phyloP scores from a whole-genome alignment of 179 eudicot species.

The Beta lomatogona region DNA sequence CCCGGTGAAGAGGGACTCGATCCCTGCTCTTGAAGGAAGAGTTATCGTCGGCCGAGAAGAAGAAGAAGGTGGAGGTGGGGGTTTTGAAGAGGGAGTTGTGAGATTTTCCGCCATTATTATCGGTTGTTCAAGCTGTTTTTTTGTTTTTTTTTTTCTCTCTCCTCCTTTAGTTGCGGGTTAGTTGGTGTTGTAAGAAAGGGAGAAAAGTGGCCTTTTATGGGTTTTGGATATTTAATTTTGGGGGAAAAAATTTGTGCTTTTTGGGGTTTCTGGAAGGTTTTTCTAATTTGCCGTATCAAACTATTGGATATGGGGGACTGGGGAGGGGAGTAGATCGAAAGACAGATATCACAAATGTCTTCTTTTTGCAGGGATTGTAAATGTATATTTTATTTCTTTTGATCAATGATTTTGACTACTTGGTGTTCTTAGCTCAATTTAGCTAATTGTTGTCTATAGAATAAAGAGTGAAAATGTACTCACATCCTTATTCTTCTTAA shows the following conservation, averaged over 20 bases:
- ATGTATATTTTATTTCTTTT: too few relatives aligned
- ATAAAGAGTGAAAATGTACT: too few relatives aligned
- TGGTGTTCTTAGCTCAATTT: too few relatives aligned
- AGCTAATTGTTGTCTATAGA: too few relatives aligned
- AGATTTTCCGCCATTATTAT: slow-evolving; percentile 43
- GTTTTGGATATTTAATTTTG: neutral
- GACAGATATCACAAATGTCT: neutral
- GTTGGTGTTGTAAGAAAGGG: neutral
- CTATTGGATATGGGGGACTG: neutral
- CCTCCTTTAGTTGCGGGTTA: neutral
- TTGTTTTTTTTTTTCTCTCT: too few relatives aligned
- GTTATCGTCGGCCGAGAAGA: slow-evolving; percentile 47
- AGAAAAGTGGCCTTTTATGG: slow-evolving; percentile 12
- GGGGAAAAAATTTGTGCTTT: neutral
- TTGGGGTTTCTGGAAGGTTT: neutral
- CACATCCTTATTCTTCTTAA: too few relatives aligned
- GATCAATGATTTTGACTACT: too few relatives aligned
- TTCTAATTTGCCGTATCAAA: neutral
- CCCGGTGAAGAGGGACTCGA: slow-evolving; percentile 56
- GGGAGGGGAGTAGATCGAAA: neutral
- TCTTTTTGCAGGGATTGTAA: neutral
- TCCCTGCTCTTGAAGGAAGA: slow-evolving; percentile 61
- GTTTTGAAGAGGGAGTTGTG: slow-evolving; percentile 23
- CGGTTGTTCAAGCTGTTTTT: neutral
- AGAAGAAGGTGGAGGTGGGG: slow-evolving; percentile 18